Evolutionary conservation across 2,329 filamentous ascomycete genomes (phyloP), one percentile per base, ranked within the genome.

Genomic region (Epichloe baconii): DNA sequence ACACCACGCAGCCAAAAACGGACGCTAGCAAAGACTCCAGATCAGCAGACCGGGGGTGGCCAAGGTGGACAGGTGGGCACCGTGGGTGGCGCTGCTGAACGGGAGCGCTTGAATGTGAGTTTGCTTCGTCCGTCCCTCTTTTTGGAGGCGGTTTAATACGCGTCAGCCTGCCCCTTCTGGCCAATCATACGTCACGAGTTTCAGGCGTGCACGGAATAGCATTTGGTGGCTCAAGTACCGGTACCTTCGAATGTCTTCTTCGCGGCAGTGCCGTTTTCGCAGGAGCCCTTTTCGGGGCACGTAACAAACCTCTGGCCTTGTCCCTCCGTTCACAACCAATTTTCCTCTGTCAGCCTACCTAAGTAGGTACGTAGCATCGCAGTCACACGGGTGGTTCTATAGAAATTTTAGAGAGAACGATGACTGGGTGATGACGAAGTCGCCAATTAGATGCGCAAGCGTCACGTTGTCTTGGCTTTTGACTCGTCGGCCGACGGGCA

Each of bases 81-180:
- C 23, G 23, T 26, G 41, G 48, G 23, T 26, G 41, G 48, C n/a
- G 48, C 17, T 21, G 49, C 35, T 14, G 46, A 31, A 35, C 44
- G 49, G 44, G 41, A 43, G 21, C 43, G 43, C 46, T 44, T 23
- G 34, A 21, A 26, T 26, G 6, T 26, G 21, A 21, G 21, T 44
- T 47, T 47, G 47, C 48, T 26, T 45, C 50, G 44, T 50, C 44
- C 44, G 49, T 51, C 40, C 31, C 46, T 50, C 34, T 23, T 47
- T 38, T 31, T n/a, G 17, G 44, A 48, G 60, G 57, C 60, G 64
- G 63, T 66, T 66, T 67, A 67, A 65, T 67, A 67, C 65, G 65
- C 65, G 65, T 67, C 65, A 67, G 65, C 65, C 59, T 55, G 55
- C 56, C 53, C 48, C 51, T 48, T 44, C 53, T 55, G 52, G 44